Base-by-base conservation (phyloP, 2,329 filamentous ascomycete genomes). In the Teratosphaeria destructans region DNA sequence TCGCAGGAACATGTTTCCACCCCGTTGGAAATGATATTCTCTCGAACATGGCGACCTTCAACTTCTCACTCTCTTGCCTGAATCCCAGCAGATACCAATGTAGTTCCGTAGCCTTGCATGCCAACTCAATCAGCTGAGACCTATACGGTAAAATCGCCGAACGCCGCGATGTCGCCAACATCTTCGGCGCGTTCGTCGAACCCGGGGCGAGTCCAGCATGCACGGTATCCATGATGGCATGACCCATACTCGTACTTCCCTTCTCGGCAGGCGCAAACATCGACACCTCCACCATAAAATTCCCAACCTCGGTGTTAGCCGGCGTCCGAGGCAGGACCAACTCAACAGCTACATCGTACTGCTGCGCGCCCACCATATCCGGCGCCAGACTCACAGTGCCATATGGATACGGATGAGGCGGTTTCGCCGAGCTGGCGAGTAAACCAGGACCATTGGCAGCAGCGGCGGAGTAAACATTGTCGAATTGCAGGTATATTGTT, bases 281-380 rank as follows among this genome's bases (percentile, higher is more conserved):
- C 61, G 85, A 82, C 16, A 96, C 77, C 54, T 89, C 86, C 19
- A 97, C 78, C 94, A 99, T 99, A 79, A 96, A 97, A 76, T 97
- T 97, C 32, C 94, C 94, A 14, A 83, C 82, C 2, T 82, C 82
- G 26, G 88, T 75, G 68, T 99, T 99, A 1, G 80, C 75, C 0
- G 84, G 85, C 2, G 90, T 94, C 49, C 87, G 85, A 19, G 94
- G 94, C 63, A 99, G 79, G 3, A 83, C 81, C 35, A 99, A 79
- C 26, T 84, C 79, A 1, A 97, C 79, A 5, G 82, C 81, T 52
- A 99, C 82, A 72, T 97, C 91, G 78, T 99, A 99, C 55, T 86
- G 81, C 72, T 96, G 93, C 54, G 83, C 80, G 19, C 84, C 78
- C 65, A 87, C 84, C 63, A 94, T 76, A 54, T 82, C 79, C 23